These are phyloP conservation scores for Astragalus glycyphyllos DNA, from an alignment of 306 rosid species.

Conservation along the genomic window DNA sequence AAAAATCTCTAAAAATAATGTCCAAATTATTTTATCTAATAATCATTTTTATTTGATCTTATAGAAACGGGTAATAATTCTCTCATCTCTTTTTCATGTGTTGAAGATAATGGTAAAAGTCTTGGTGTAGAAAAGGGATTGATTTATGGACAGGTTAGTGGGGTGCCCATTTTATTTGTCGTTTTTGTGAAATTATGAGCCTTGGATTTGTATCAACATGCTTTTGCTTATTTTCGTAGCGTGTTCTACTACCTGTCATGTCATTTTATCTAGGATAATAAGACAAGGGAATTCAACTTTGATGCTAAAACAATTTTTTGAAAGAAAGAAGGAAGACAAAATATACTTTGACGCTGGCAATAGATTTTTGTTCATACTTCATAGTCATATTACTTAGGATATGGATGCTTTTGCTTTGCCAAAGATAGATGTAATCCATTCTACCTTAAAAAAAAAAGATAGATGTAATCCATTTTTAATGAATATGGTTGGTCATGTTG, in stretches of 20 bases:
- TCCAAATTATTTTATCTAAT: too few species aligned
- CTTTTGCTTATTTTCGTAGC: constrained; percentile 35
- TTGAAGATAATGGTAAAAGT: constrained; percentile 50
- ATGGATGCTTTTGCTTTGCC: constrained; percentile 11
- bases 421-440: not conserved
- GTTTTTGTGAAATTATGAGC: constrained; percentile 41
- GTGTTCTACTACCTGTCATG: constrained; percentile 27
- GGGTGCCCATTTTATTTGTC: constrained; percentile 56
- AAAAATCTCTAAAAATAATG: too few species aligned
- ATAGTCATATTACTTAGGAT: not conserved
- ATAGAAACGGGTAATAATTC: too few species aligned
- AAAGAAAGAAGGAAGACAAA: constrained; percentile 18
- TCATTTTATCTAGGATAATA: constrained; percentile 26
- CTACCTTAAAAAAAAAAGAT: too few species aligned
- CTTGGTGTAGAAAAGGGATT: constrained; percentile 38
- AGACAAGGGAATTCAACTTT: constrained; percentile 26
- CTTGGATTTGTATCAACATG: constrained; percentile 30
- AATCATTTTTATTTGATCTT: too few species aligned
- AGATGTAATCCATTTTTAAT: not conserved
- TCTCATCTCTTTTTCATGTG: too few species aligned
- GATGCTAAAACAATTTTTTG: constrained; percentile 22
- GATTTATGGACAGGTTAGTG: constrained; percentile 42
- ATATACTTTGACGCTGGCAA: not conserved
- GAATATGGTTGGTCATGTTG: not conserved
- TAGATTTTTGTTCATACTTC: constrained; percentile 19